Conservation (phyloP, 257 asterid species). For the Sherardia arvensis region DNA sequence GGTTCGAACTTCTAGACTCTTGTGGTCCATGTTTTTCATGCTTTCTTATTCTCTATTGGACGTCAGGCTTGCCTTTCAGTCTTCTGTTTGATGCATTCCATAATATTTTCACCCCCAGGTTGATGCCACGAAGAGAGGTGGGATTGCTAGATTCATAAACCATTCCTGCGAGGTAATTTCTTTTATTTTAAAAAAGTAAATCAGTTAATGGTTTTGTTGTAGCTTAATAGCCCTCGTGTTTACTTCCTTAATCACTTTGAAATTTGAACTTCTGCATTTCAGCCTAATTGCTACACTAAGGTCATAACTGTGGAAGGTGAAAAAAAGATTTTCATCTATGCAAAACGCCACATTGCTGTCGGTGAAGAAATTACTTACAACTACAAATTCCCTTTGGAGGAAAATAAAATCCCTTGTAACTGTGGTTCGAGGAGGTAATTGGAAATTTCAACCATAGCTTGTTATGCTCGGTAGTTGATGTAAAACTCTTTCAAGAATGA, state of each 20-base stretch:
- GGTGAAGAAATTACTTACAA: constrained; percentile 95
- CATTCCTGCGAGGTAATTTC: constrained; percentile 89
- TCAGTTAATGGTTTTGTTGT: constrained; percentile 5
- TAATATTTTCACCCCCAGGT: constrained; percentile 41
- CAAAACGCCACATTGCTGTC: constrained; percentile 85
- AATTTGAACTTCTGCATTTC: constrained; percentile 18
- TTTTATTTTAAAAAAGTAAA: too few relatives aligned
- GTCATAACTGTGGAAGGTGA: constrained; percentile 95
- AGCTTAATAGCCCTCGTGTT: constrained; percentile 11
- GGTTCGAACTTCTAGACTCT: neutral
- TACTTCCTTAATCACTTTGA: constrained; percentile 16
- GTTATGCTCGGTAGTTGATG: neutral
- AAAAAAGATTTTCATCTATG: constrained; percentile 91
- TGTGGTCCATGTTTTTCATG: neutral
- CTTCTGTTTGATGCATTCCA: neutral
- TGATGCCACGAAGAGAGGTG: constrained; percentile 99
- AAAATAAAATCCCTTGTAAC: constrained; percentile 93
- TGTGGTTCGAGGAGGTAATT: constrained; percentile 85
- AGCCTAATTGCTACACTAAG: constrained; percentile 99
- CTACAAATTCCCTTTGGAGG: constrained; percentile 97
- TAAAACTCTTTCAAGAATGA: neutral
- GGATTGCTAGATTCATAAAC: constrained; percentile 90
- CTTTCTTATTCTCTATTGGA: neutral
- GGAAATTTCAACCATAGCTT: neutral
- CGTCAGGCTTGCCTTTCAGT: neutral